These are phyloP conservation scores for Sporothrix schenckii DNA, from an alignment of 2,329 filamentous ascomycete species.

Conservation along the genomic window DNA sequence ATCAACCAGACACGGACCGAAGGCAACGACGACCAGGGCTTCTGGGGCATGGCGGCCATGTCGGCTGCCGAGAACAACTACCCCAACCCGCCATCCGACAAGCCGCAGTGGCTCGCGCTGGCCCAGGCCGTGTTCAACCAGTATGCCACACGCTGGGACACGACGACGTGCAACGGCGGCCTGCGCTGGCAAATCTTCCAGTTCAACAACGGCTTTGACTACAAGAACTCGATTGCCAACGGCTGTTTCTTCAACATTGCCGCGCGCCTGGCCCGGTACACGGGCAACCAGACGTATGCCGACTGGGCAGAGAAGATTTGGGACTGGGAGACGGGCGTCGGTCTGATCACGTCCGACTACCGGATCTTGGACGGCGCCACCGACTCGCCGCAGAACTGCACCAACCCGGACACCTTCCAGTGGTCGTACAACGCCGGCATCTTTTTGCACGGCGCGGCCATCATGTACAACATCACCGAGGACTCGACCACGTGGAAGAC, in stretches of 20 bases:
- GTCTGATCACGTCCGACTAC: slow-evolving; percentile 60
- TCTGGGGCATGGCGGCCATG: slow-evolving; percentile 85
- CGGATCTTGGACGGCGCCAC: slow-evolving; percentile 62
- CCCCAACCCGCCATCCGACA: slow-evolving; percentile 63
- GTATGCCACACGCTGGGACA: slow-evolving; percentile 72
- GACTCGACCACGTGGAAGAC: slow-evolving; percentile 56
- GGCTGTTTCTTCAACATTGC: slow-evolving; percentile 71
- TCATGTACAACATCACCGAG: slow-evolving; percentile 65
- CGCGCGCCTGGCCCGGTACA: slow-evolving; percentile 74
- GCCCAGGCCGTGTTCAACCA: slow-evolving; percentile 80
- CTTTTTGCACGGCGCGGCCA: slow-evolving; percentile 63
- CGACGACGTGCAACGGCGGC: slow-evolving; percentile 67
- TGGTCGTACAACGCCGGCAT: slow-evolving; percentile 73
- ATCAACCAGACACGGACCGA: slow-evolving; percentile 62
- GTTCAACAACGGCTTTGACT: slow-evolving; percentile 71
- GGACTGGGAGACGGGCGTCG: slow-evolving; percentile 61
- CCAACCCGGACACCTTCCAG: slow-evolving; percentile 58
- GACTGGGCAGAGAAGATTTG: slow-evolving; percentile 74
- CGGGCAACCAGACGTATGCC: slow-evolving; percentile 75
- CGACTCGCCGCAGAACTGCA: slow-evolving; percentile 51
- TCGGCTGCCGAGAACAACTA: slow-evolving; percentile 76
- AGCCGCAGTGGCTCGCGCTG: slow-evolving; percentile 76
- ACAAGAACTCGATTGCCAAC: slow-evolving; percentile 71
- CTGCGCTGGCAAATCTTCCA: slow-evolving; percentile 84
- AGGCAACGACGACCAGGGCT: slow-evolving; percentile 78